phyloP scores from a whole-genome alignment of 192 early-diverging fungal genomes.

The Coemansia sp. region DNA sequence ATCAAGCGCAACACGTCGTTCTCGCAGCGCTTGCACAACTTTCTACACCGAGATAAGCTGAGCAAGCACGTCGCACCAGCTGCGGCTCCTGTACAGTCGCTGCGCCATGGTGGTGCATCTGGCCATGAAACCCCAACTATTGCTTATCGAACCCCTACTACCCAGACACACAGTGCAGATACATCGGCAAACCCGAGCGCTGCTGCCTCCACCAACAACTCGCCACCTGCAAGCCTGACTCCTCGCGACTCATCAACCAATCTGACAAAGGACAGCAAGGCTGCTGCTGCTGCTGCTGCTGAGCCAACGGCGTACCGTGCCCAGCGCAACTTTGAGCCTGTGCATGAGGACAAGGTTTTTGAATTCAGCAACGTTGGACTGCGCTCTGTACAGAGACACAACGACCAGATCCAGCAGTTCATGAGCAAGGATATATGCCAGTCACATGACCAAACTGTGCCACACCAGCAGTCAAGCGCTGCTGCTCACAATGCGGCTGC shows the following conservation, averaged over 20 bases:
- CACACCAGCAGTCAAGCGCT: slow-evolving; percentile 10
- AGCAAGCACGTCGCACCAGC: slow-evolving; percentile 16
- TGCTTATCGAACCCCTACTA: slow-evolving; percentile 45
- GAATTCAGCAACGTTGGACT: slow-evolving; percentile 41
- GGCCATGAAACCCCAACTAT: slow-evolving; percentile 45
- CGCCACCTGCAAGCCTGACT: slow-evolving; percentile 28
- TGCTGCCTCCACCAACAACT: slow-evolving; percentile 24
- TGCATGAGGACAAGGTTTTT: slow-evolving; percentile 47
- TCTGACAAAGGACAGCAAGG: slow-evolving; percentile 14
- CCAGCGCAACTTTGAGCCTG: slow-evolving; percentile 49
- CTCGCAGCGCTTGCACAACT: slow-evolving; percentile 53
- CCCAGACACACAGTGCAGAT: slow-evolving; percentile 35
- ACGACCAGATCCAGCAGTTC: slow-evolving; percentile 29
- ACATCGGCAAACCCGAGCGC: slow-evolving; percentile 30
- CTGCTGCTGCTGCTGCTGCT: not conserved
- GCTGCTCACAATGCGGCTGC: not conserved
- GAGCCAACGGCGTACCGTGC: slow-evolving; percentile 27
- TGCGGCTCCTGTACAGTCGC: slow-evolving; percentile 14
- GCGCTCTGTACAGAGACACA: slow-evolving; percentile 38
- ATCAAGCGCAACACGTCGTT: slow-evolving; percentile 55
- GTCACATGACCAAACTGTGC: slow-evolving; percentile 8
- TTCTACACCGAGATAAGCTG: slow-evolving; percentile 50
- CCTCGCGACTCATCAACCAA: slow-evolving; percentile 25
- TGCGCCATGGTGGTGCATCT: slow-evolving; percentile 7
- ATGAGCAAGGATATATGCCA: slow-evolving; percentile 14